phyloP scores from a whole-genome alignment of 2,329 filamentous ascomycete species.

The Stachybotrys chlorohalonatus region DNA sequence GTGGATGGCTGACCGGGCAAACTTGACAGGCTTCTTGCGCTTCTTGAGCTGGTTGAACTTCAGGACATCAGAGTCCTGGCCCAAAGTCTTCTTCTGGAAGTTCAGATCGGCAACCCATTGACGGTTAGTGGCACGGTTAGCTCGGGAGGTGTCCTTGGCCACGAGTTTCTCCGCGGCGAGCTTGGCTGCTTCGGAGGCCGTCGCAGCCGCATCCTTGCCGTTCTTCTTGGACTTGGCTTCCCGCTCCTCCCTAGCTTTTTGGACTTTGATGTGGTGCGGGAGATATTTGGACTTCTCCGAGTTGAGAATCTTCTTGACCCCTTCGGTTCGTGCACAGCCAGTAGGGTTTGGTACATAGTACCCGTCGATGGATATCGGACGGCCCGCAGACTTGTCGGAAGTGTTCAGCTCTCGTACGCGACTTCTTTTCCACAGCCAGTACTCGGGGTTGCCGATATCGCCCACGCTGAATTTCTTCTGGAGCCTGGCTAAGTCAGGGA shows the following conservation, averaged over 20 bases:
- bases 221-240: constrained; percentile 63
- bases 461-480: constrained; percentile 35
- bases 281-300: constrained; percentile 97
- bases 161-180: constrained; percentile 71
- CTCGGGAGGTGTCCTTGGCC: constrained; percentile 82
- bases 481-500: constrained; percentile 39
- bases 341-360: constrained; percentile 80
- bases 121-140: constrained; percentile 91
- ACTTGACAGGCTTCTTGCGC: constrained; percentile 97
- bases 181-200: constrained; percentile 62
- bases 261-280: constrained; percentile 93
- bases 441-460: constrained; percentile 38
- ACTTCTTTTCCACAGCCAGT: constrained; percentile 50
- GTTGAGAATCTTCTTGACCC: constrained; percentile 90
- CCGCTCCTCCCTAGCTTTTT: constrained; percentile 84
- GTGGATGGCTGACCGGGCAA: constrained; percentile 94
- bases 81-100: constrained; percentile 81
- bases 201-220: constrained; percentile 54
- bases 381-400: constrained; percentile 12
- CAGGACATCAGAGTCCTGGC: constrained; percentile 79
- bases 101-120: constrained; percentile 91
- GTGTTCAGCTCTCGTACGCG: constrained; percentile 48
- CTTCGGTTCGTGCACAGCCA: constrained; percentile 84
- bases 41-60: constrained; percentile 99
- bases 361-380: constrained; percentile 41